Evolutionary conservation across 306 rosid species (phyloP).

Genomic region (Crataegus laevigata): DNA sequence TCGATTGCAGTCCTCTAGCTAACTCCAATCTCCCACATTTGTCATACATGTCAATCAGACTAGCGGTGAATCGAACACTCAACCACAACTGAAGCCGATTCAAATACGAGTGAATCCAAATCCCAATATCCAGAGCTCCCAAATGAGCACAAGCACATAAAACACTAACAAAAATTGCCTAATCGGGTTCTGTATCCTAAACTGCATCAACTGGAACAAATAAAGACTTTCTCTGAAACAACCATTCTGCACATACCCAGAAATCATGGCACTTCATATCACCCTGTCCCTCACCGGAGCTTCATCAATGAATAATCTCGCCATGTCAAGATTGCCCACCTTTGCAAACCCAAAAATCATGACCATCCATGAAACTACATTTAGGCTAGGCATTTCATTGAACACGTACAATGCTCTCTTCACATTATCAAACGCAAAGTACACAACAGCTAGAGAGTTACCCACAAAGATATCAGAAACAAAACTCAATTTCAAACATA

Average conservation of each 20-base stretch:
- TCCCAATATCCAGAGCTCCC: constrained; percentile 58
- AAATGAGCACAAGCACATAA: constrained; percentile 75
- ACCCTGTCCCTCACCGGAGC: constrained; percentile 60
- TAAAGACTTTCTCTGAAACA: constrained; percentile 70
- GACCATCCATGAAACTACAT: constrained; percentile 62
- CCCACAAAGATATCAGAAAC: constrained; percentile 53
- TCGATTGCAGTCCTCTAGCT: constrained; percentile 43
- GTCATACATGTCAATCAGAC: constrained; percentile 71
- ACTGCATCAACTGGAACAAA: constrained; percentile 56
- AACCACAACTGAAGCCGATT: constrained; percentile 19
- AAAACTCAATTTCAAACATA: constrained; percentile 46
- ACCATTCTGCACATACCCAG: constrained; percentile 63
- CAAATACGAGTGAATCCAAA: constrained; percentile 58
- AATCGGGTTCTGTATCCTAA: constrained; percentile 45
- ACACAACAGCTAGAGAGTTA: constrained; percentile 52
- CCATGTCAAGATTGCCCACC: constrained; percentile 46
- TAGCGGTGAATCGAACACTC: constrained; percentile 47
- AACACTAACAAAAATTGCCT: constrained; percentile 57
- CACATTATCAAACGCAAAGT: constrained; percentile 31
- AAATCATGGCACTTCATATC: constrained; percentile 88
- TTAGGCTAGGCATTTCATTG: constrained; percentile 60
- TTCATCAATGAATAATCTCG: constrained; percentile 62
- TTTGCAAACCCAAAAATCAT: constrained; percentile 72
- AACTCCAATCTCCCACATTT: constrained; percentile 59
- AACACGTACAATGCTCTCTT: constrained; percentile 47